Evolutionary conservation across 1,284 basidiomycete species (phyloP).

Genomic region (Neonothopanus nambi): DNA sequence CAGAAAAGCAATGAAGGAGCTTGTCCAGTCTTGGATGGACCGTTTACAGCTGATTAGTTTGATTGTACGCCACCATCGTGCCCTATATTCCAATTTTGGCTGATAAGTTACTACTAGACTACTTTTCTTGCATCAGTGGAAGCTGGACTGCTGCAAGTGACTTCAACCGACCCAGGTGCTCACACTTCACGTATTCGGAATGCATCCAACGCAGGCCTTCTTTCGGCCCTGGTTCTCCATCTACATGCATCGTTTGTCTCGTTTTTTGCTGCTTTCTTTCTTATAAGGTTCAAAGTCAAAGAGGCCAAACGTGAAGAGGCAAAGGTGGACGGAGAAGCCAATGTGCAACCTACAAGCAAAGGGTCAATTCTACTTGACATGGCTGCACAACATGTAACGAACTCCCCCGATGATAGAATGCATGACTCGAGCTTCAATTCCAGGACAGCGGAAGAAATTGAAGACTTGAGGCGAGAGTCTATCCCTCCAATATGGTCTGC

Average conservation of each 20-base stretch:
- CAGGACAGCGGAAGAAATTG: not conserved
- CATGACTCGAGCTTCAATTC: not conserved
- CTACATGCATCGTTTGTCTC: constrained; percentile 57
- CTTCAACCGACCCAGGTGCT: constrained; percentile 33
- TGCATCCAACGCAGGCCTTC: constrained; percentile 46
- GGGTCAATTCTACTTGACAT: constrained; percentile 22
- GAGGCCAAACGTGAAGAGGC: constrained; percentile 47
- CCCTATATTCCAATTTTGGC: not conserved
- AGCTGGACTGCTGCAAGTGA: constrained; percentile 46
- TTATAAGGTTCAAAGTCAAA: constrained; percentile 54
- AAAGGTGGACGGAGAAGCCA: constrained; percentile 21
- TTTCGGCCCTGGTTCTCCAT: constrained; percentile 55
- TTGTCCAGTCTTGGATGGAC: constrained; percentile 62
- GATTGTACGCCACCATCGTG: constrained; percentile 39
- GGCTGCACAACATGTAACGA: constrained; percentile 23
- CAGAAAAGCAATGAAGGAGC: constrained; percentile 45
- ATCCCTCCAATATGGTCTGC: constrained; percentile 34
- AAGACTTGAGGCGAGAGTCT: constrained; percentile 8
- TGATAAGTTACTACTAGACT: constrained; percentile 40
- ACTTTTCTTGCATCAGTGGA: constrained; percentile 65
- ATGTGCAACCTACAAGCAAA: constrained; percentile 20
- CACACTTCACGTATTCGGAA: constrained; percentile 19
- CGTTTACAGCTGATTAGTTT: constrained; percentile 58
- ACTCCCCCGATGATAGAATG: constrained; percentile 7
- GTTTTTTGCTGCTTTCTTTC: constrained; percentile 57